Evolutionary conservation across 768 basidiomycete species (phyloP).

Genomic region (Ramaria sp.): DNA sequence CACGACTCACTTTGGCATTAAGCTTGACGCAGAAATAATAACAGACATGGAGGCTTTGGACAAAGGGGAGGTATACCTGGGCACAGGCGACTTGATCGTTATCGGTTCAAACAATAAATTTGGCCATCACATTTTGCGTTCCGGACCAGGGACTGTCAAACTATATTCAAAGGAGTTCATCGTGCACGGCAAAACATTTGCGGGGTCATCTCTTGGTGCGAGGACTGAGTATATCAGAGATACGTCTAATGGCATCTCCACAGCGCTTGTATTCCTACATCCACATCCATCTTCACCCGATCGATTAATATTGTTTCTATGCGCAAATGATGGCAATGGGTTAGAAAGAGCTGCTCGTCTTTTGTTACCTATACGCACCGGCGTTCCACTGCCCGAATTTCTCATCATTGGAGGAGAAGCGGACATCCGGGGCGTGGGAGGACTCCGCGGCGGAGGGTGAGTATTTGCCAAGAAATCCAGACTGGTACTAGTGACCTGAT

Average conservation of each 20-base stretch:
- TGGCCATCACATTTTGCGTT: constrained; percentile 10
- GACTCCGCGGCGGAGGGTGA: constrained; percentile 68
- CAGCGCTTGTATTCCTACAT: constrained; percentile 25
- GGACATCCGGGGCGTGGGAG: constrained; percentile 58
- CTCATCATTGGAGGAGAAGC: constrained; percentile 43
- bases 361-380: constrained; percentile 74
- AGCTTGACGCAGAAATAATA: constrained; percentile 56
- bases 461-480: constrained; percentile 15
- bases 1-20: constrained; percentile 35
- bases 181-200: constrained; percentile 10
- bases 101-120: constrained; percentile 19
- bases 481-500: background rate
- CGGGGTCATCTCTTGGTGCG: constrained; percentile 13
- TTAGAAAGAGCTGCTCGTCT: constrained; percentile 60
- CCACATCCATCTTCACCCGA: constrained; percentile 39
- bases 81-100: constrained; percentile 45
- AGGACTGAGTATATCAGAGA: constrained; percentile 3
- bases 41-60: constrained; percentile 27
- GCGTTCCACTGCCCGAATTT: constrained; percentile 72
- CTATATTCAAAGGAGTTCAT: constrained; percentile 11
- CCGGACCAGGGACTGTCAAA: constrained; percentile 12
- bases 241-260: background rate
- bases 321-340: constrained; percentile 43
- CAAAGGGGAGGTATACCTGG: constrained; percentile 13
- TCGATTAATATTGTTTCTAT: constrained; percentile 42